Evolutionary conservation across 208 protist genomes (phyloP).

Genomic region (Acanthamoeba culbertsoni): DNA sequence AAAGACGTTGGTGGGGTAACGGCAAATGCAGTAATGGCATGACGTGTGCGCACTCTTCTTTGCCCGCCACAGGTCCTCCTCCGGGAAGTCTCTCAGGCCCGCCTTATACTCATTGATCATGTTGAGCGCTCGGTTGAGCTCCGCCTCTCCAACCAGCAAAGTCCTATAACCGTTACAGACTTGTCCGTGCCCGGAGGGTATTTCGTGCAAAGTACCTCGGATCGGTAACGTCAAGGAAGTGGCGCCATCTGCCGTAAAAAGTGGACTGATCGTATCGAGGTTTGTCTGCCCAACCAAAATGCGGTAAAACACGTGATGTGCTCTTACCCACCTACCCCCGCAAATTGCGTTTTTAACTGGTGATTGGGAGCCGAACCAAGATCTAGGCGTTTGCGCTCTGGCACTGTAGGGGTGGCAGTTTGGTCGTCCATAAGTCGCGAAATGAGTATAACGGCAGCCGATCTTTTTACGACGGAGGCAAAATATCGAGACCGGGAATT

Average conservation of each 20-base stretch:
- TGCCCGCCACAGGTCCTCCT: constrained; percentile 88
- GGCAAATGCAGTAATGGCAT: neutral
- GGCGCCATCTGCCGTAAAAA: constrained; percentile 85
- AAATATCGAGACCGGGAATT: too few relatives aligned
- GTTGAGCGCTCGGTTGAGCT: neutral
- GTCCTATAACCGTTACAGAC: constrained; percentile 51
- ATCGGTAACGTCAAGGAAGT: constrained; percentile 89
- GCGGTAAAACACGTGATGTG: too few relatives aligned
- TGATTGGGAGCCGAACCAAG: too few relatives aligned
- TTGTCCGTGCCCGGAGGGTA: constrained; percentile 77
- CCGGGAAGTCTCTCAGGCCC: constrained; percentile 15
- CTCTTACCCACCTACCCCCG: neutral
- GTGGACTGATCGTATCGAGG: constrained; percentile 84
- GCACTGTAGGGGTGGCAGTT: too few relatives aligned
- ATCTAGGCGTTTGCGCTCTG: too few relatives aligned
- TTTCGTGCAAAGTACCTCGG: constrained; percentile 71
- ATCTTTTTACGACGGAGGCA: too few relatives aligned
- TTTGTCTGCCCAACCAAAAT: neutral
- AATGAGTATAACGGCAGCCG: too few relatives aligned
- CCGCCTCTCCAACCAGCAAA: neutral
- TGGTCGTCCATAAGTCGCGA: too few relatives aligned
- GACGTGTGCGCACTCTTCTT: constrained; percentile 71
- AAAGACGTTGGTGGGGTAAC: neutral
- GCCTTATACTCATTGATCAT: constrained; percentile 63
- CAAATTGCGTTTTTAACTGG: neutral